Evolutionary conservation across 208 protist species (phyloP), one percentile per base, ranked within the genome.

Genomic region (Crithidia acanthocephali): DNA sequence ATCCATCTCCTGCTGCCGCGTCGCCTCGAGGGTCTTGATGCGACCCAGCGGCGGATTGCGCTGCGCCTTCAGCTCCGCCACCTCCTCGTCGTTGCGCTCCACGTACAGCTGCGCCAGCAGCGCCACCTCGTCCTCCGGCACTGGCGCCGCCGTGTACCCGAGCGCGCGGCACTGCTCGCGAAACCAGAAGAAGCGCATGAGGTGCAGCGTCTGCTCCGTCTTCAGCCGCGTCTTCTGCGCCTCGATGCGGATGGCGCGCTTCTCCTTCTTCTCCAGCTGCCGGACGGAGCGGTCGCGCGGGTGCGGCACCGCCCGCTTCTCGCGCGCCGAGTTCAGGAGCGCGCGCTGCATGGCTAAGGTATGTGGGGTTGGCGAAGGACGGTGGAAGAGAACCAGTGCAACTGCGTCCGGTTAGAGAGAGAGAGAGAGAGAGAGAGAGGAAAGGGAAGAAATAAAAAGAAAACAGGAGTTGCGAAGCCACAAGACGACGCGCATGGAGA

Each of bases 181-280:
- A 55, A 95, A 93, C 88, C 91, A 95, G 28, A 81, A 83, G 60
- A 87, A 88, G 35, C 87, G 87, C 68, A 80, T 55, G 20, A 84
- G 62, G 22, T 82, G 81, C 60, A 83, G 71, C 30, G 76, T 44
- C 23, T 84, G 37, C 62, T 83, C 72, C 25, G 68, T 56, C 61
- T 82, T 74, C 32, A 80, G 81, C 20, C 65, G 55, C 33, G 65
- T 70, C 45, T 88, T 84, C 33, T 85, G 75, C 37, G 37, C 55
- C 32, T 68, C 67, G n/a, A 90, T 53, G 1, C 78, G 61, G 30
- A 76, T 28, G 27, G 69, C 65, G 33, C 88, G 83, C 55, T 84
- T 83, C 67, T 85, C 68, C 32, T 84, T 68, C 51, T 88, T 85
- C 64, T 93, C 73, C 27, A 93, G 50, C 57, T 93, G 87, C n/a